Base-by-base conservation (phyloP, 257 asterid genomes). In the Nicotiana paniculata region DNA sequence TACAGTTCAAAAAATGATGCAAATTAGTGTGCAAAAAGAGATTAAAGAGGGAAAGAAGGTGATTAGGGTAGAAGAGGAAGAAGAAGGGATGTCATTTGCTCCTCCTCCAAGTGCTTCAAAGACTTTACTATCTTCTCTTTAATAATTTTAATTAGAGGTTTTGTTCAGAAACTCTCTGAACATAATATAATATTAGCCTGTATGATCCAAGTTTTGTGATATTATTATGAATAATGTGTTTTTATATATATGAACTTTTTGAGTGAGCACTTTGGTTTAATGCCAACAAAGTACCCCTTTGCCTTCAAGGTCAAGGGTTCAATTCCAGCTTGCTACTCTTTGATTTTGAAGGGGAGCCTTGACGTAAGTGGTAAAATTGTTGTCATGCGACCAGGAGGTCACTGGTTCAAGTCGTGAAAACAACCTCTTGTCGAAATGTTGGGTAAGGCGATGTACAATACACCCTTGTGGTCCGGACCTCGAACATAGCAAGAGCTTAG, bases 81-180 rank as follows among this genome's bases (percentile, higher is more conserved):
- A 77, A 18, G 85, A 81, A 57, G 81, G 74, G 63, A 24, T 81
- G 58, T 16, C 51, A 59, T 39, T 68, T 77, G 86, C 87, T 33
- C 63, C 51, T 6, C 48, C 81, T 7, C 51, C 82, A 81, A 81
- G 64, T 65, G 84, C 83, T 53, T 81, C 74, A 28, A 85, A 85
- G 33, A 48, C 85, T 77, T 74, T 90, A 79, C 37, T 65, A 32
- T 91, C 96, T 30, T 86, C 91, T 67, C 85, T 93, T 74, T 74
- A 26, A 26, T 55, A 43, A 70, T 21, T 70, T 5, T 43, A 43
- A 12, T 39, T 1, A 43, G 59, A 39, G 35, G 78, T 35, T 72
- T 72, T 21, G 78, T 72, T 72, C 78, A 46, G 78, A 72, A 72
- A 12, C 55, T 72, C 78, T 72, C 59, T 46, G 37, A 46, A 72